Percentiles rank a stretch among this genome's conserved stretches.
These are phyloP conservation scores for Hymenotorrendiella dingleyae DNA, from an alignment of 2,329 filamentous ascomycete genomes.

Conservation along the genomic window DNA sequence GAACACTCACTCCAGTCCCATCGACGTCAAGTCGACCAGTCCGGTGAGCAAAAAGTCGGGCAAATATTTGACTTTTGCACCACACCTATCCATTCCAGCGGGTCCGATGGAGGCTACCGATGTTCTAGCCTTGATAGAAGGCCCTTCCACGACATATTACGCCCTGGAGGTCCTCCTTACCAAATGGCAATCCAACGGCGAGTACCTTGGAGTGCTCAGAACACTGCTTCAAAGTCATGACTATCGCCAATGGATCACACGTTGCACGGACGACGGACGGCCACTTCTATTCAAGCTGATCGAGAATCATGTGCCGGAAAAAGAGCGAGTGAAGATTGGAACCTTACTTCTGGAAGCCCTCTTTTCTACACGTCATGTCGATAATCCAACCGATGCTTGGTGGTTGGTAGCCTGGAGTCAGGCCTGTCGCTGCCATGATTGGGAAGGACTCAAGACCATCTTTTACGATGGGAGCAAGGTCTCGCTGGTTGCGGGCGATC, in stretches of 20 bases:
- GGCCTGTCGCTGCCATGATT: constrained; percentile 10
- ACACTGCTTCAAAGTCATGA: constrained; percentile 10
- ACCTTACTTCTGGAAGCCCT: constrained; percentile 17
- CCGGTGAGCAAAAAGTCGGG: too few relatives aligned
- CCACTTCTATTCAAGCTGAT: constrained; percentile 18
- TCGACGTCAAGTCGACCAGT: too few relatives aligned
- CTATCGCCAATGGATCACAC: constrained; percentile 8
- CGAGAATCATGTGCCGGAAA: constrained; percentile 13
- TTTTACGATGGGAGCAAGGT: constrained; percentile 8
- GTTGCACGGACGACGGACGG: constrained; percentile 3
- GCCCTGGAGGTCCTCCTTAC: constrained; percentile 13
- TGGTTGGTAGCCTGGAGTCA: constrained; percentile 13
- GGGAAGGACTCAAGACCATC: constrained; percentile 14
- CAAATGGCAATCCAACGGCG: constrained; percentile 16
- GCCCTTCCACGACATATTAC: neutral
- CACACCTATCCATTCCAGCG: neutral
- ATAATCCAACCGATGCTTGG: neutral
- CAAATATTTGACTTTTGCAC: neutral
- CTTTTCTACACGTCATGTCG: neutral
- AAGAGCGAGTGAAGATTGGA: constrained; percentile 15
- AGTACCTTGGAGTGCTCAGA: constrained; percentile 9
- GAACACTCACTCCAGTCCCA: too few relatives aligned
- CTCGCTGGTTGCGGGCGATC: constrained; percentile 8
- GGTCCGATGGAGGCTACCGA: constrained; percentile 5
- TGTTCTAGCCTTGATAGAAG: constrained; percentile 6